Base-by-base conservation (phyloP, 1,284 basidiomycete species). In the Pterula multifida region DNA sequence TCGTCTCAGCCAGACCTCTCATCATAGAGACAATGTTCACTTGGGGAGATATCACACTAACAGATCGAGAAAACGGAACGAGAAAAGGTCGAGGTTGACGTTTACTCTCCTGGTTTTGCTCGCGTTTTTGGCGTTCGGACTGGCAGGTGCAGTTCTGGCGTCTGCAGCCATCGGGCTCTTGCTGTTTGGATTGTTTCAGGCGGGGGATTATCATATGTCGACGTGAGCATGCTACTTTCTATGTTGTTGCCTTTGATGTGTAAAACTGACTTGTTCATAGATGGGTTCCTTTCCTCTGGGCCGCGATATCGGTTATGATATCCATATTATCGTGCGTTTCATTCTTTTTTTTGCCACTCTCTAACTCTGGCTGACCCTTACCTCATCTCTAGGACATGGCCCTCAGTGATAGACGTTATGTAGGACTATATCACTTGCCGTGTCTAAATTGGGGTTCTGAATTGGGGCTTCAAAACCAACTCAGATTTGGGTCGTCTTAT, bases 211-310 rank as follows among this genome's bases (percentile, higher is more conserved):
- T 57, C 75, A 79, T 54, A 83, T 92, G 76, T 89, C 85, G 11
- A 91, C 89, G 80, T 90, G 61, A 57, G 82, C n/a, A 22, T 73
- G n/a, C 39, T 26, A 24, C 39, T 45, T 36, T 50, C 36, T 13
- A 45, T 50, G 49, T 26, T 26, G 39, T 46, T 32, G 28, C 47
- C 45, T 39, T 35, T 49, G 42, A 9, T 42, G 39, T 6, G 17
- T 9, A 17, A 17, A 17, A 17, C 39, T 42, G 39, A 39, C 47
- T 52, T 47, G 45, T 48, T 49, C 50, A 47, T 55, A 89, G 85
- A 49, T 90, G 88, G 87, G 73, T 91, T 46, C 89, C 89, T 3
- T 86, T 90, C 58, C 59, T 90, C 24, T 79, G 85, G 68, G 85
- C 79, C 3, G 61, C 85, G 25, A 75, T 89, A 52, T 80, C 84